Base-by-base conservation (phyloP, 352 stramenopile genomes). In the Globisporangium nodosum region DNA sequence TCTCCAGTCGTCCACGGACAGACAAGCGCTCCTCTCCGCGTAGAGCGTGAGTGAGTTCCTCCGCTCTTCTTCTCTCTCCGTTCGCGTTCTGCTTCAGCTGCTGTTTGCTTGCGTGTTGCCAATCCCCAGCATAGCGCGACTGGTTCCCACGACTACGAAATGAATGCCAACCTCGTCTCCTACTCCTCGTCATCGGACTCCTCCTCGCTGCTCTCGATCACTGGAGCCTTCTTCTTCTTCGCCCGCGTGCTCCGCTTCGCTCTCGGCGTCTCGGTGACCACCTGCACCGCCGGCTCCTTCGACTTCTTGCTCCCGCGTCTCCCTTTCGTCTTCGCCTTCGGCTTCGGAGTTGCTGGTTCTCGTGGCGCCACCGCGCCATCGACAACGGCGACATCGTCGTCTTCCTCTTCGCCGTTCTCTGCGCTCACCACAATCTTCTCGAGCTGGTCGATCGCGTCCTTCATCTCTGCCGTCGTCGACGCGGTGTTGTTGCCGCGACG, bases 361-460 rank as follows among this genome's bases (percentile, higher is more conserved):
- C 59, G 24, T 21, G 59, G 37, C 1, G 46, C 46, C 18, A 37
- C 51, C 3, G 20, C 21, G 2, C 52, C 47, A 18, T 53, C 59
- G 2, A 37, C 52, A 15, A 49, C 40, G n/a, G 27, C n/a, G 20
- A 45, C 49, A 7, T 56, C 59, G 16, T 65, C 59, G n/a, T 65
- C 78, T 61, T 81, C 70, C n/a, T 88, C 66, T 49, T 81, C 74
- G 8, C 73, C 73, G 13, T 81, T 73, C 65, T 81, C 79, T 6
- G 70, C 75, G 33, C 64, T 69, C 13, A 62, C 58, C 13, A 90
- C 71, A 40, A 82, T 79, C 33, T 74, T 63, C 27, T 92, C 83
- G 18, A 92, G 65, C 33, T 87, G 79, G 40, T 92, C 83, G 48
- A 92, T 73, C 5, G 72, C 71, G 61, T 90, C 81, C 49, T 90